Conservation (phyloP, 192 early-diverging fungal species). For the Endogone sp. region DNA sequence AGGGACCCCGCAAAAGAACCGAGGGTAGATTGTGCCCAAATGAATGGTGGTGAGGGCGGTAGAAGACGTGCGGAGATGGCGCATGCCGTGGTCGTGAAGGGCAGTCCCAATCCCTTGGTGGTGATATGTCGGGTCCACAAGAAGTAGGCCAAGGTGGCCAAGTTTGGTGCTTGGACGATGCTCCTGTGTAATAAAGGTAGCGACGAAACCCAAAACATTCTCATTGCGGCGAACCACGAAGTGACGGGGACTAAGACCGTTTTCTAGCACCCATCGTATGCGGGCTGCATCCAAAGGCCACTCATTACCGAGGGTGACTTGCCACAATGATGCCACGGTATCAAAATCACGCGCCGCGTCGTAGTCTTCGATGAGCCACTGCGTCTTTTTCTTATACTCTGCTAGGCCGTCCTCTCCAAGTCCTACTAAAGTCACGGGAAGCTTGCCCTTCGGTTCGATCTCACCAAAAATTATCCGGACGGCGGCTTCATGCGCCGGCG, state of each 20-base stretch:
- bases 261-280: conserved; percentile 12
- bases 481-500: conserved; percentile 29
- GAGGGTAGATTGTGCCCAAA: conserved; percentile 31
- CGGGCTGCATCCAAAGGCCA: conserved; percentile 17
- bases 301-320: conserved; percentile 1
- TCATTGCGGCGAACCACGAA: conserved; percentile 15
- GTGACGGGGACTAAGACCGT: conserved; percentile 5
- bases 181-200: conserved; percentile 13
- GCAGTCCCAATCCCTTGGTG: conserved; percentile 19
- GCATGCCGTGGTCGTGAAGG: conserved; percentile 19
- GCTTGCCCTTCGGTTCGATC: conserved; percentile 9
- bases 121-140: conserved; percentile 22
- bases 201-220: conserved; percentile 27
- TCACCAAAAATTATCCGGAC: conserved; percentile 26
- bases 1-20: conserved; percentile 33
- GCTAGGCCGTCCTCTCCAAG: neutral
- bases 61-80: neutral
- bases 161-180: neutral
- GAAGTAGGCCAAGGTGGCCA: conserved; percentile 26
- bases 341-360: conserved; percentile 11
- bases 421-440: conserved; percentile 14
- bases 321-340: conserved; percentile 16
- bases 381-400: neutral
- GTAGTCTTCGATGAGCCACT: conserved; percentile 1
- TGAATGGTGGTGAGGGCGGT: conserved; percentile 6